Evolutionary conservation across 2,329 filamentous ascomycete species (phyloP), one percentile per base, ranked within the genome.

Genomic region (Fusarium stilboides): DNA sequence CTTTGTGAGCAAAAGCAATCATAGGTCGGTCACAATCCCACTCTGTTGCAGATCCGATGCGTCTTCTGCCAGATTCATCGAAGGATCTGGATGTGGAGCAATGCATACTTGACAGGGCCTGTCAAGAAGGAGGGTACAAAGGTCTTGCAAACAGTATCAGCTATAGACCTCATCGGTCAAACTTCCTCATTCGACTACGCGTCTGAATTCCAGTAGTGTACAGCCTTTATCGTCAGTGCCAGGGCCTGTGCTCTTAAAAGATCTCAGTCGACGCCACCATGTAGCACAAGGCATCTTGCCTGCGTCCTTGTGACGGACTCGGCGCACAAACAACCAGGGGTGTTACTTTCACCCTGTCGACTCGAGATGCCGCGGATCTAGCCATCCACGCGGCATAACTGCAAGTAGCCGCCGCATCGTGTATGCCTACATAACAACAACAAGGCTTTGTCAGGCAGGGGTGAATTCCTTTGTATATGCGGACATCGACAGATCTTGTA

Each of bases 361-460:
- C 45, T 60, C 47, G 37, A 62, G 44, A 51, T 59, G 36, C 52
- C 24, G 51, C 42, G 58, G 63, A 62, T 72, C 67, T 71, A 57
- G 57, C 50, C 47, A 72, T 43, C 42, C 63, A 71, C 57, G 60
- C 57, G 67, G 57, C 28, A 47, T 33, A 19, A 40, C 43, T 72
- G 67, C 57, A 68, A 34, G 56, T 31, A 58, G 42, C 69, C 67
- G 44, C 28, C 36, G 40, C 33, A 53, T 55, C 43, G 33, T 36
- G n/a, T 46, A 31, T 31, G 3, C 15, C 15, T 39, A 45, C 34
- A 44, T 17, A 44, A 50, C 36, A 19, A 31, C 31, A 37, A 42
- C 15, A 44, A 50, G n/a, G 17, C 37, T 43, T 31, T 55, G n/a
- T 31, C 22, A 28, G 3, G 42, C 33, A 22, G n/a, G 36, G 5